These are phyloP conservation scores for Mortierella claussenii DNA, from an alignment of 192 early-diverging fungal species.

Conservation along the genomic window DNA sequence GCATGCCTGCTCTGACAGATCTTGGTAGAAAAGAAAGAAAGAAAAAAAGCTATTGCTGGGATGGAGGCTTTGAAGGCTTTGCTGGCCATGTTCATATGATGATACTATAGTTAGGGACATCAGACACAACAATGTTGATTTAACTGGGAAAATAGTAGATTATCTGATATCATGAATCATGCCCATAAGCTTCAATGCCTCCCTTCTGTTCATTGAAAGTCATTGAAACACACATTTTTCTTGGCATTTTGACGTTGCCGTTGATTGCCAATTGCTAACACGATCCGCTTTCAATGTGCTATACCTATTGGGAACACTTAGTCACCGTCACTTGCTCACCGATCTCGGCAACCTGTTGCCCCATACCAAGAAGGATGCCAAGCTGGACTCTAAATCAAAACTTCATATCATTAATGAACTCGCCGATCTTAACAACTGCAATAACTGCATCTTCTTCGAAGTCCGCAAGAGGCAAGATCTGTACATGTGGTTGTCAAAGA, in stretches of 20 bases:
- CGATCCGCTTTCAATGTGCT: too few species aligned
- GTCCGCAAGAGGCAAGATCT: constrained; percentile 91
- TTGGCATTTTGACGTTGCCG: too few species aligned
- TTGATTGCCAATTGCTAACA: too few species aligned
- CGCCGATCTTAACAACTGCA: constrained; percentile 97
- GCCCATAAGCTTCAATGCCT: too few species aligned
- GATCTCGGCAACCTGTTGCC: constrained; percentile 91
- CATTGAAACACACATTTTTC: too few species aligned
- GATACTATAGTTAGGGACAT: constrained; percentile 41
- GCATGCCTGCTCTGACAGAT: too few species aligned
- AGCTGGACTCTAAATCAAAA: constrained; percentile 92
- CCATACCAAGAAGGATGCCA: constrained; percentile 96
- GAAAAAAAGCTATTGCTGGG: too few species aligned
- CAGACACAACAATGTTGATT: constrained; percentile 36
- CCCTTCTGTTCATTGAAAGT: too few species aligned
- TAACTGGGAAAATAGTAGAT: constrained; percentile 31
- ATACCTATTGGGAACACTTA: too few species aligned
- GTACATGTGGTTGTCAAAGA: constrained; percentile 95
- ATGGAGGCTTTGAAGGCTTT: too few species aligned
- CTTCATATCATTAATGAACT: constrained; percentile 93
- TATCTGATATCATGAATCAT: too few species aligned
- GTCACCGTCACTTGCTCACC: constrained; percentile 92
- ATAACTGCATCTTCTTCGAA: constrained; percentile 98
- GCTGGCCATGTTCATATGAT: constrained; percentile 23
- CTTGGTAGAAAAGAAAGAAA: too few species aligned